These are phyloP conservation scores for Pyrenophora seminiperda DNA, from an alignment of 2,329 filamentous ascomycete genomes.

Conservation along the genomic window DNA sequence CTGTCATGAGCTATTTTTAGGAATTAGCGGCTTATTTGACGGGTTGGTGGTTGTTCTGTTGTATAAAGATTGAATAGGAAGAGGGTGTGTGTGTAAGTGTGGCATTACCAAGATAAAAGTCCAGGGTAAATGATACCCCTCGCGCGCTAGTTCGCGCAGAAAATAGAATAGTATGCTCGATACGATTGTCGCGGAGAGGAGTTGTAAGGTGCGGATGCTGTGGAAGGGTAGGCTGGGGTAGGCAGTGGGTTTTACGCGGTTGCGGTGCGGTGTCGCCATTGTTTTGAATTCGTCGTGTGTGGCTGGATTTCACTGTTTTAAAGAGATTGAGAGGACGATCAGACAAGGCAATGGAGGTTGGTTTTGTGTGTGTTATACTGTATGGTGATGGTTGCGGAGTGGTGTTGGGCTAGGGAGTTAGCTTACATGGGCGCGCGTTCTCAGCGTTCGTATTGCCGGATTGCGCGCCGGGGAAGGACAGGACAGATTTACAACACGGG, in stretches of 20 bases:
- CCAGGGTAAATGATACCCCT: constrained; percentile 61
- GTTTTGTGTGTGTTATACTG: too few relatives aligned
- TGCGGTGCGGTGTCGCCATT: constrained; percentile 25
- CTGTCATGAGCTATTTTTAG: constrained; percentile 54
- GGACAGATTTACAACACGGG: too few relatives aligned
- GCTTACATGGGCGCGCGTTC: too few relatives aligned
- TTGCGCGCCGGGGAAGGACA: too few relatives aligned
- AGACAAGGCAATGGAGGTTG: too few relatives aligned
- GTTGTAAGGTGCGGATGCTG: constrained; percentile 48
- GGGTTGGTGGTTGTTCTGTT: too few relatives aligned
- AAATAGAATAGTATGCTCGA: constrained; percentile 62
- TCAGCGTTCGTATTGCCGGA: too few relatives aligned
- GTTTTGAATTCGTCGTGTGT: background rate
- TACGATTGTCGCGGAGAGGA: constrained; percentile 56
- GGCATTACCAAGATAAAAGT: constrained; percentile 63
- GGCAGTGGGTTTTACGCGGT: constrained; percentile 47
- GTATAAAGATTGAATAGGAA: background rate
- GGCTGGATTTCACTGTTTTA: too few relatives aligned
- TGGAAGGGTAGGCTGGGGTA: constrained; percentile 54
- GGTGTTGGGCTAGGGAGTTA: too few relatives aligned
- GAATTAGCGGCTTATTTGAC: constrained; percentile 13
- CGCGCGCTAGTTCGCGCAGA: constrained; percentile 58
- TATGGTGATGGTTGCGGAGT: too few relatives aligned
- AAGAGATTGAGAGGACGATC: background rate
- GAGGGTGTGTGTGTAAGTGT: too few relatives aligned